Conservation (phyloP, 805 yeast genomes). For the Saccharomycopsis selenospora region DNA sequence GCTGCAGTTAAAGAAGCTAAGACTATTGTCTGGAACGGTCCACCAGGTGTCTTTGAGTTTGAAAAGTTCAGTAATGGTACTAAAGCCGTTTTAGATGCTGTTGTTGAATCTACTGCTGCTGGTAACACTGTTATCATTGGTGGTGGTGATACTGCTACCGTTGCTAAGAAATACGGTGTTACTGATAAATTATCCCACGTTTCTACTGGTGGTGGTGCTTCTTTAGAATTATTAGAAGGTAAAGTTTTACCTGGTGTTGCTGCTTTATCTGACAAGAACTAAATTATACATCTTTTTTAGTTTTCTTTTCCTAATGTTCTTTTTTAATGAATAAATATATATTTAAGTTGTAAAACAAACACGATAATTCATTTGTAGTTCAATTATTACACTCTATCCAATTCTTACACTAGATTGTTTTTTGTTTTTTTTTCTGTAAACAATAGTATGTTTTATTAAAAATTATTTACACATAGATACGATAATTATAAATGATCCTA, state of each 20-base stretch:
- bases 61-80: constrained; percentile 90
- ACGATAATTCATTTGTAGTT: too few species aligned
- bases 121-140: constrained; percentile 93
- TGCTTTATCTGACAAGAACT: constrained; percentile 72
- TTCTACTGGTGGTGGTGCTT: constrained; percentile 99
- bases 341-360: too few species aligned
- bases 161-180: constrained; percentile 96
- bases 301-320: too few species aligned
- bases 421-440: too few species aligned
- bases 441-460: too few species aligned
- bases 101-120: constrained; percentile 74
- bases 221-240: constrained; percentile 97
- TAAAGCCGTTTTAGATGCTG: constrained; percentile 80
- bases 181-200: constrained; percentile 96
- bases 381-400: too few species aligned
- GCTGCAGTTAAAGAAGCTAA: constrained; percentile 85
- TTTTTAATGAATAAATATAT: too few species aligned
- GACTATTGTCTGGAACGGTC: constrained; percentile 99
- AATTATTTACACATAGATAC: too few species aligned
- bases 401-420: too few species aligned
- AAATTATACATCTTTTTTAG: constrained; percentile 17
- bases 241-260: constrained; percentile 97
- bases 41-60: constrained; percentile 99
- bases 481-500: too few species aligned
- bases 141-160: constrained; percentile 99